Evolutionary conservation across 176 grass and related monocot species (phyloP).

Genomic region (Puccinellia tenuiflora): DNA sequence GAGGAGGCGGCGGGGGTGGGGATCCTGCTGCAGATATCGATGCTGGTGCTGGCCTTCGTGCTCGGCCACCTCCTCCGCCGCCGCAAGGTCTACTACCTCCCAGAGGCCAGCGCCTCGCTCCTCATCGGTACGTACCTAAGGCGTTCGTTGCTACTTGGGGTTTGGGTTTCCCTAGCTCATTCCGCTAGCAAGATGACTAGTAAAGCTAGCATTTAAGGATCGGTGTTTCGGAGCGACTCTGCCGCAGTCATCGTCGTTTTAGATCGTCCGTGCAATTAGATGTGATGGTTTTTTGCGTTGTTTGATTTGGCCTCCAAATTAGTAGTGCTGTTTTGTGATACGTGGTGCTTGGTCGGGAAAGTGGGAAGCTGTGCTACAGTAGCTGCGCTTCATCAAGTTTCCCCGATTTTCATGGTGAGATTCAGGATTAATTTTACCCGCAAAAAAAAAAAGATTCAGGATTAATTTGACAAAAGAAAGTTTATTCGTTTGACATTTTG

Average conservation of each 20-base stretch:
- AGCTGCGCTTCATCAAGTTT: too few species aligned
- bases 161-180: neutral
- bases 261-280: too few species aligned
- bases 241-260: too few species aligned
- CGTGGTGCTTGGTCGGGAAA: neutral
- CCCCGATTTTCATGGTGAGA: neutral
- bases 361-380: neutral
- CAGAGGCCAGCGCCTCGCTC: slow-evolving; percentile 75
- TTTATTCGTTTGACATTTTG: neutral
- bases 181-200: neutral
- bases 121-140: slow-evolving; percentile 34
- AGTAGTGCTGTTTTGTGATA: neutral
- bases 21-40: slow-evolving; percentile 77
- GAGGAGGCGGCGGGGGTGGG: slow-evolving; percentile 63
- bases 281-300: too few species aligned
- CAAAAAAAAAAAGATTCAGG: too few species aligned
- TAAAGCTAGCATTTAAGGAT: too few species aligned
- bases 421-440: neutral
- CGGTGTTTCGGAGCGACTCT: too few species aligned
- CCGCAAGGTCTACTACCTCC: slow-evolving; percentile 67
- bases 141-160: neutral
- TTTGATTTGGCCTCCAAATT: neutral
- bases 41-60: slow-evolving; percentile 70
- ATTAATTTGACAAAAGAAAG: neutral
- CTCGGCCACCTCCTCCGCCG: slow-evolving; percentile 66